Conservation (phyloP, 306 rosid species). For the Aeschynomene evenia region DNA sequence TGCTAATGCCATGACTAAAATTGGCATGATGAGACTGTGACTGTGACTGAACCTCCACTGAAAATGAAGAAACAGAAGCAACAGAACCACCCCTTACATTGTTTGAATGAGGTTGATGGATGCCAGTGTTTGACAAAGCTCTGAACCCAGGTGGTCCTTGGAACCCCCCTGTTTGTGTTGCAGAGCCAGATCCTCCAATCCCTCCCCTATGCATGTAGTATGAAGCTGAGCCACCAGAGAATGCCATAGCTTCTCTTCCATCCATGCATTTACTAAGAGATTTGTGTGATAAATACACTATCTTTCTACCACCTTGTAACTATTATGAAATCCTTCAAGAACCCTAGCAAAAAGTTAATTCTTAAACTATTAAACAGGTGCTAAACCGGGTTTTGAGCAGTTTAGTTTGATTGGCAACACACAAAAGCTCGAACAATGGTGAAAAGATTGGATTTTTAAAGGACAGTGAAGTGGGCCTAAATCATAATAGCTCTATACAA, state of each 20-base stretch:
- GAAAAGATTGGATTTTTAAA: too few relatives aligned
- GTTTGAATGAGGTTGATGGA: constrained; percentile 63
- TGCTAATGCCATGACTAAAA: constrained; percentile 56
- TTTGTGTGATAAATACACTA: constrained; percentile 14
- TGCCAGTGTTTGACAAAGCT: constrained; percentile 52
- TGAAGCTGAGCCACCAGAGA: constrained; percentile 80
- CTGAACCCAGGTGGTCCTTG: constrained; percentile 75
- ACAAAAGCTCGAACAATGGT: constrained; percentile 11
- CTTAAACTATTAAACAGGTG: constrained; percentile 1
- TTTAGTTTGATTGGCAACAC: constrained; percentile 19
- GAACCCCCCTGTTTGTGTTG: constrained; percentile 56
- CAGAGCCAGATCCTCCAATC: constrained; percentile 65
- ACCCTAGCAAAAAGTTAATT: constrained; percentile 4
- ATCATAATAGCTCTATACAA: constrained; percentile 34
- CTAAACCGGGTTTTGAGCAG: constrained; percentile 26
- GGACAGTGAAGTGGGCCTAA: constrained; percentile 19
- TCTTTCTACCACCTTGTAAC: constrained; percentile 8
- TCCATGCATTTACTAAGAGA: constrained; percentile 90
- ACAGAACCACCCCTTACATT: constrained; percentile 52
- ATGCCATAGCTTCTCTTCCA: constrained; percentile 92
- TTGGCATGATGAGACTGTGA: constrained; percentile 44
- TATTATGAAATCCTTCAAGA: constrained; percentile 29
- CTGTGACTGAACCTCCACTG: constrained; percentile 41
- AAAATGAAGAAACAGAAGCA: constrained; percentile 56
- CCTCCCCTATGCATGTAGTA: constrained; percentile 87